These are phyloP conservation scores for Pholiota microspora DNA, from an alignment of 768 basidiomycete species.

Conservation along the genomic window DNA sequence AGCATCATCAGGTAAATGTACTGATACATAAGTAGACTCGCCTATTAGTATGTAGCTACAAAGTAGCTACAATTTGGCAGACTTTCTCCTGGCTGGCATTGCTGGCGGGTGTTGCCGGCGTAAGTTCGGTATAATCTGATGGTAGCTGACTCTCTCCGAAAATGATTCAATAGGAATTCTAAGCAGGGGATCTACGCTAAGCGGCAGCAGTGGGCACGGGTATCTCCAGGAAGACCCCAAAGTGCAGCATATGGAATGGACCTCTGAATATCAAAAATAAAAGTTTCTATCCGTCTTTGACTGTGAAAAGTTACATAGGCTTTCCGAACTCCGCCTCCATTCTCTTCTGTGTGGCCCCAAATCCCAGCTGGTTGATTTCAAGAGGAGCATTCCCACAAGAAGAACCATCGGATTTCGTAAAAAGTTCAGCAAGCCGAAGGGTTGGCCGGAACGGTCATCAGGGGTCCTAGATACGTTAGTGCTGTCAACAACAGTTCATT, in stretches of 20 bases:
- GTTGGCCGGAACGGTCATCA: background rate
- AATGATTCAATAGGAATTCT: background rate
- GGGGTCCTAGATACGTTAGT: slow-evolving; percentile 1
- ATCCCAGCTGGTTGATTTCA: too few species aligned
- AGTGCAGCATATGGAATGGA: background rate
- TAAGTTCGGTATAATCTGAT: background rate
- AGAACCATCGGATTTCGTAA: background rate
- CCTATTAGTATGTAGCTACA: background rate
- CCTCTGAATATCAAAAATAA: too few species aligned
- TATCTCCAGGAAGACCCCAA: background rate
- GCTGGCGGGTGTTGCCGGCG: background rate
- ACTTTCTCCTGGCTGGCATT: too few species aligned
- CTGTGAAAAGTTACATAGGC: too few species aligned
- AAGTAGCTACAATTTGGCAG: background rate
- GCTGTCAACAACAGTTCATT: background rate
- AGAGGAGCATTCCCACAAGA: too few species aligned
- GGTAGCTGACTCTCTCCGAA: background rate
- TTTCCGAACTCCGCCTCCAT: too few species aligned
- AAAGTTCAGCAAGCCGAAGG: background rate
- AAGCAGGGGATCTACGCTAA: too few species aligned
- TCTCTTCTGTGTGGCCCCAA: background rate
- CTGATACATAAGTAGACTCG: background rate
- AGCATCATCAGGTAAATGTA: background rate
- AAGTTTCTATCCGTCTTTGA: too few species aligned
- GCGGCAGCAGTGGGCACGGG: background rate